Conservation (phyloP, 768 basidiomycete genomes). For the Suillus cothurnatus region DNA sequence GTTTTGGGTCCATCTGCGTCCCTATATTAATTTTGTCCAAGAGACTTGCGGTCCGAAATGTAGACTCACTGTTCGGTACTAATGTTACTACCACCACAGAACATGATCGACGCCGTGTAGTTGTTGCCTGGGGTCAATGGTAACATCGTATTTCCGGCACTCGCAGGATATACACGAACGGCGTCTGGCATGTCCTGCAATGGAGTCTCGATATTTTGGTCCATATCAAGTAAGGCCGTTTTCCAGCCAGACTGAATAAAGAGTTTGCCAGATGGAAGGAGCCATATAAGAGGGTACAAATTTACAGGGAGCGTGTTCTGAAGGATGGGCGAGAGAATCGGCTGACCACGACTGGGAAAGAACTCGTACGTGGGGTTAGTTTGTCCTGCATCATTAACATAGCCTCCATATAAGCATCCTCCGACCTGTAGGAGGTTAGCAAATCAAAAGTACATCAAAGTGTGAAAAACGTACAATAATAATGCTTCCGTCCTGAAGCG, state of each 20-base stretch:
- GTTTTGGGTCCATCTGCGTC: constrained; percentile 47
- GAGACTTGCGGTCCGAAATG: constrained; percentile 14
- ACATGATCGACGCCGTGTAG: constrained; percentile 79
- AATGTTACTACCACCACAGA: constrained; percentile 82
- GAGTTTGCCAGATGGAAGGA: constrained; percentile 66
- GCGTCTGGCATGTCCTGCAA: constrained; percentile 69
- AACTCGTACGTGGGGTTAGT: constrained; percentile 85
- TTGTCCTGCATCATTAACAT: constrained; percentile 68
- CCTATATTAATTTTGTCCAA: not conserved
- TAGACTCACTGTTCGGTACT: constrained; percentile 45
- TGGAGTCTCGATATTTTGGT: constrained; percentile 54
- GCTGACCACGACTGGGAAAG: constrained; percentile 63
- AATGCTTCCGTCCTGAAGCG: constrained; percentile 61
- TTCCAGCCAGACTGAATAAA: constrained; percentile 68
- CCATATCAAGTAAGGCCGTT: constrained; percentile 67
- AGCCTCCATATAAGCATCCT: constrained; percentile 65
- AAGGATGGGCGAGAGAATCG: constrained; percentile 64
- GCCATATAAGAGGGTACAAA: constrained; percentile 75
- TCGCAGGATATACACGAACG: constrained; percentile 79
- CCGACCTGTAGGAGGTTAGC: constrained; percentile 48
- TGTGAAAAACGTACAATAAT: constrained; percentile 52
- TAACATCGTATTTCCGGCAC: constrained; percentile 76
- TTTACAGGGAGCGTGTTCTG: constrained; percentile 72
- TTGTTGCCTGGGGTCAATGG: constrained; percentile 84
- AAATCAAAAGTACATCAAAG: not conserved